A percentile compares a stretch with the other conserved stretches of the same genome.
Evolutionary conservation across 192 early-diverging fungal species (phyloP).

Genomic region (Diversispora epigaea): DNA sequence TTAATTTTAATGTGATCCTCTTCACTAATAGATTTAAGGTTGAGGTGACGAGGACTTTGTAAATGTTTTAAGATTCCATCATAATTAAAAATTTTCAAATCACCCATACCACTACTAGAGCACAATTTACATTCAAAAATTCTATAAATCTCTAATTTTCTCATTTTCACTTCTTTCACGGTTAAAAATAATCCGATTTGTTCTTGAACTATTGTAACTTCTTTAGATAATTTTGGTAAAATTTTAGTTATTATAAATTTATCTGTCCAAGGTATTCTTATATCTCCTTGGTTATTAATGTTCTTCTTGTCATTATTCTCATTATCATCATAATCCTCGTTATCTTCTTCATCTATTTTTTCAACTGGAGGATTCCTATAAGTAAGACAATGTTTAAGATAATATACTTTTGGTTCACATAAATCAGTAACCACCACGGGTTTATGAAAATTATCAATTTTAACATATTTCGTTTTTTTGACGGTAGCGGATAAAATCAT

Average conservation of each 20-base stretch:
- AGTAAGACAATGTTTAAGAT: conserved; percentile 10
- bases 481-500: not conserved
- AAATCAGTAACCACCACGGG: not conserved
- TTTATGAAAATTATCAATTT: not conserved
- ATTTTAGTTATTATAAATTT: not conserved
- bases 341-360: not conserved
- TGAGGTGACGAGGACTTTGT: not conserved
- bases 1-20: not conserved
- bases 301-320: too few species aligned
- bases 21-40: too few species aligned
- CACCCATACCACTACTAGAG: not conserved
- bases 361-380: not conserved
- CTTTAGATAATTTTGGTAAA: not conserved
- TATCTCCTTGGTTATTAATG: not conserved
- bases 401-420: not conserved
- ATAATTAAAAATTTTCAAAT: not conserved
- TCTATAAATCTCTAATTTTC: not conserved
- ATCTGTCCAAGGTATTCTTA: not conserved
- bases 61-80: not conserved
- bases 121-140: not conserved
- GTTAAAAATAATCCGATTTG: conserved; percentile 3
- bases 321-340: too few species aligned
- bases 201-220: not conserved
- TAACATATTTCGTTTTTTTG: not conserved
- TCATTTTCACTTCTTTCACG: not conserved